phyloP scores from a whole-genome alignment of 495 filamentous ascomycete species.

The Chaetomidium leptoderma region DNA sequence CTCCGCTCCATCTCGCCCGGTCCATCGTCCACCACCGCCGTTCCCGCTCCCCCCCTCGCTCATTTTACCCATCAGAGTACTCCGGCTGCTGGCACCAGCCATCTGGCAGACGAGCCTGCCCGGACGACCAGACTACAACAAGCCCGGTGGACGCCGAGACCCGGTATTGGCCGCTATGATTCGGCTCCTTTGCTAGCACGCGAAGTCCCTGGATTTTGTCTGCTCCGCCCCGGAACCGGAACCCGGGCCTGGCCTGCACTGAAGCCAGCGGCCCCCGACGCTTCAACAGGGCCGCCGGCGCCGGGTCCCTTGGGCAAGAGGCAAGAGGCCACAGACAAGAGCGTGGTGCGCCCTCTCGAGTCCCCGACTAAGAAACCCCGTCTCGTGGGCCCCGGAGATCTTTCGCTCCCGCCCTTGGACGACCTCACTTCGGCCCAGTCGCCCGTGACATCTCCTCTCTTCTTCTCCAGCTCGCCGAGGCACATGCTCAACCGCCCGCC shows the following conservation, averaged over 20 bases:
- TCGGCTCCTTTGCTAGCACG: slow-evolving; percentile 16
- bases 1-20: background rate
- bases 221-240: background rate
- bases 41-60: slow-evolving; percentile 16
- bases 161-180: slow-evolving; percentile 27
- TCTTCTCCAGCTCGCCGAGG: slow-evolving; percentile 52
- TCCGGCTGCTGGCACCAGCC: background rate
- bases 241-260: background rate
- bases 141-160: slow-evolving; percentile 11
- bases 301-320: slow-evolving; percentile 19
- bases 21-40: slow-evolving; percentile 15
- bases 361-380: slow-evolving; percentile 28
- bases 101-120: slow-evolving; percentile 7
- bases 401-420: slow-evolving; percentile 28
- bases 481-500: slow-evolving; percentile 46
- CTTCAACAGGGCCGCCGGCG: background rate
- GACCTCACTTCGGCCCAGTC: slow-evolving; percentile 26
- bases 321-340: slow-evolving; percentile 11
- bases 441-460: slow-evolving; percentile 46
- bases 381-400: slow-evolving; percentile 26
- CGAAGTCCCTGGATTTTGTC: slow-evolving; percentile 1
- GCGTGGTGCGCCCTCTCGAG: slow-evolving; percentile 10
- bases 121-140: background rate
- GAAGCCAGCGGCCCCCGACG: slow-evolving; percentile 6
- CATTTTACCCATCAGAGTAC: too few species aligned